These are phyloP conservation scores for Phalaenopsis equestris DNA, from an alignment of 106 monocot species.

Conservation along the genomic window DNA sequence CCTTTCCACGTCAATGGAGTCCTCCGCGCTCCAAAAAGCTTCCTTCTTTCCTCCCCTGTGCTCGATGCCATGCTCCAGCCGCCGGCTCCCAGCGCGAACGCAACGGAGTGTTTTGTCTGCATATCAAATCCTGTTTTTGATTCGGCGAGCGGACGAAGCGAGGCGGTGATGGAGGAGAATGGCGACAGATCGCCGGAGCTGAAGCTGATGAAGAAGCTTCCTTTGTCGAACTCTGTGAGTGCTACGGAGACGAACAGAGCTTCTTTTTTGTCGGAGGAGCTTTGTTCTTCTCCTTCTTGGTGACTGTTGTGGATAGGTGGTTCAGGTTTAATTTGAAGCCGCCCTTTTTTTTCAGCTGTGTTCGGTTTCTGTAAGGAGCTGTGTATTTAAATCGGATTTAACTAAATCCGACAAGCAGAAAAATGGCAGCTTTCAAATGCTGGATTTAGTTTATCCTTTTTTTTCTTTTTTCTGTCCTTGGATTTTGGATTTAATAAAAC, in stretches of 20 bases:
- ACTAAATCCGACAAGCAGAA: too few species aligned
- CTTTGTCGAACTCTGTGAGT: conserved; percentile 12
- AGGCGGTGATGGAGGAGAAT: neutral
- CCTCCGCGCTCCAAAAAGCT: conserved; percentile 13
- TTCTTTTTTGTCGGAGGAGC: conserved; percentile 23
- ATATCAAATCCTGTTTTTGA: conserved; percentile 31
- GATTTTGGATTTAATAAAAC: too few species aligned
- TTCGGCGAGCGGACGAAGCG: neutral
- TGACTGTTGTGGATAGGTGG: neutral
- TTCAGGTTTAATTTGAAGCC: neutral
- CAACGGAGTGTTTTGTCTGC: neutral
- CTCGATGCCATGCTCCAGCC: conserved; percentile 9
- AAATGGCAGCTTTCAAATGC: too few species aligned
- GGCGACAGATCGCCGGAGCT: conserved; percentile 15
- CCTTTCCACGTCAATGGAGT: conserved; percentile 26
- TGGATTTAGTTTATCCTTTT: too few species aligned
- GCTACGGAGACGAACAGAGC: conserved; percentile 18
- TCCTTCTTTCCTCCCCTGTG: conserved; percentile 13
- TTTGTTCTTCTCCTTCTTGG: conserved; percentile 23
- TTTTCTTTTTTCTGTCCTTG: too few species aligned
- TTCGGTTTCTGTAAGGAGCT: too few species aligned
- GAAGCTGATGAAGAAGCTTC: conserved; percentile 24
- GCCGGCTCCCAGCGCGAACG: neutral
- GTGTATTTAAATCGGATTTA: too few species aligned
- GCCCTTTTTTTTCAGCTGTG: neutral